Evolutionary conservation across 1,284 basidiomycete genomes (phyloP), one percentile per base, ranked within the genome.

Genomic region (Rhodotorula sp.): DNA sequence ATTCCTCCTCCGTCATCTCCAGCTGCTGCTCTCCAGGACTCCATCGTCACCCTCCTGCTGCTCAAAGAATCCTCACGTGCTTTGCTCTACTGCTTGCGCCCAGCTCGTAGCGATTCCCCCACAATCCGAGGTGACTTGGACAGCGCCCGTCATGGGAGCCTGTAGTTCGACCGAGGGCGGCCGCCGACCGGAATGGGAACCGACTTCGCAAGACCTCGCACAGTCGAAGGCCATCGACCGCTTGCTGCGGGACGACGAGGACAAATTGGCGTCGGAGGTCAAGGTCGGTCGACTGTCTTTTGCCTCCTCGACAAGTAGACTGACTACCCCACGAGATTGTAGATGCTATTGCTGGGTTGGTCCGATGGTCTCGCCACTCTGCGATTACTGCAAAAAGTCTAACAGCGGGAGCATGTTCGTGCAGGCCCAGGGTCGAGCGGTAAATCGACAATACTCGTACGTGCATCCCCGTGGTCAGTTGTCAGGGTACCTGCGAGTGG

Each of bases 171-270:
- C 67, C 3, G 71, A 72, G 15, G 64, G 61, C 10, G 61, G 44
- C 24, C 58, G 55, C 20, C 48, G 49, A 51, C 22, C 42, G 10
- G 51, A 20, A 10, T 48, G 44, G 22, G 56, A 62, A 24, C 49
- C 70, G n/a, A 58, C 64, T 12, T 55, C 63, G 53, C 70, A 74
- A 49, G 67, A 67, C 51, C 62, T 72, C 5, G 54, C 60, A 8
- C 45, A 64, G 8, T 76, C 73, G 24, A 67, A 62, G 58, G 60
- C 55, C 1, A 74, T 79, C 37, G 78, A 79, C 59, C 70, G 69
- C 56, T 46, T 71, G 49, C 64, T 79, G 44, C 70, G 75, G 15
- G 75, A 78, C 29, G 74, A 77, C 51, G 76, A 78, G 66, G 61
- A 72, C 49, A 65, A 68, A 18, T 44, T 74, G 49, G 68, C 73